These are phyloP conservation scores for Phaffia australis DNA, from an alignment of 768 basidiomycete species.

Conservation along the genomic window DNA sequence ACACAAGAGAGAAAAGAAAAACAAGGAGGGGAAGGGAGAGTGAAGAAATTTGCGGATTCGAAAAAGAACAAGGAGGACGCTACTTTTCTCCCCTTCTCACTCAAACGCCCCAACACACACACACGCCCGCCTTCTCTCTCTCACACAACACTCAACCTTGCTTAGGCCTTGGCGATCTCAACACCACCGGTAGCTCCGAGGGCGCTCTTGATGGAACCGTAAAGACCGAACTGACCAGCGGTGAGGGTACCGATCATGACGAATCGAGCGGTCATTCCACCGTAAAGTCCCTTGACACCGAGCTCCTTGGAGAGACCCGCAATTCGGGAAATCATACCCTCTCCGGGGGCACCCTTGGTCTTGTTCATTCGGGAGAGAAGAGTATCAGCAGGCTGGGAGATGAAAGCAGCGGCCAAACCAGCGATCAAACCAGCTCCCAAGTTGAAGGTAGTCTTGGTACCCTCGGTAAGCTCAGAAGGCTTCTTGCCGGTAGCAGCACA, in stretches of 20 bases:
- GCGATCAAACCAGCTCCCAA: slow-evolving; percentile 86
- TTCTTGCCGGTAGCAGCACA: slow-evolving; percentile 66
- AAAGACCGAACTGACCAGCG: slow-evolving; percentile 41
- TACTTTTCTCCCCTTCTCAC: too few relatives aligned
- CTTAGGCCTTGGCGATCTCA: slow-evolving; percentile 25
- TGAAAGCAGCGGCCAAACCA: slow-evolving; percentile 83
- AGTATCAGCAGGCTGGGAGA: slow-evolving; percentile 92
- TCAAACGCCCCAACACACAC: too few relatives aligned
- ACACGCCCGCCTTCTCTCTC: background rate
- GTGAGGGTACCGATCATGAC: slow-evolving; percentile 43
- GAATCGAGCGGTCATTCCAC: slow-evolving; percentile 39
- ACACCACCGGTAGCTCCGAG: slow-evolving; percentile 38
- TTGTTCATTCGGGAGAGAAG: slow-evolving; percentile 90
- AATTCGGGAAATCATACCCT: slow-evolving; percentile 39
- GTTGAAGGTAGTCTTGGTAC: slow-evolving; percentile 52
- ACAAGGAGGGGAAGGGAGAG: background rate
- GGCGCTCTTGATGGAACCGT: slow-evolving; percentile 39
- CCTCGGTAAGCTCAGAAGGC: slow-evolving; percentile 55
- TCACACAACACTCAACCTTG: background rate
- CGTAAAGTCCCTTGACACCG: slow-evolving; percentile 41
- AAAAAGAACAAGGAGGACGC: too few relatives aligned
- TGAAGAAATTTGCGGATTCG: too few relatives aligned
- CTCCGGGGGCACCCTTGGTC: slow-evolving; percentile 44
- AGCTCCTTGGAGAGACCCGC: slow-evolving; percentile 38
- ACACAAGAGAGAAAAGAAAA: too few relatives aligned